Evolutionary conservation across 345 rosid genomes (phyloP).

Genomic region (Acer saccharum): DNA sequence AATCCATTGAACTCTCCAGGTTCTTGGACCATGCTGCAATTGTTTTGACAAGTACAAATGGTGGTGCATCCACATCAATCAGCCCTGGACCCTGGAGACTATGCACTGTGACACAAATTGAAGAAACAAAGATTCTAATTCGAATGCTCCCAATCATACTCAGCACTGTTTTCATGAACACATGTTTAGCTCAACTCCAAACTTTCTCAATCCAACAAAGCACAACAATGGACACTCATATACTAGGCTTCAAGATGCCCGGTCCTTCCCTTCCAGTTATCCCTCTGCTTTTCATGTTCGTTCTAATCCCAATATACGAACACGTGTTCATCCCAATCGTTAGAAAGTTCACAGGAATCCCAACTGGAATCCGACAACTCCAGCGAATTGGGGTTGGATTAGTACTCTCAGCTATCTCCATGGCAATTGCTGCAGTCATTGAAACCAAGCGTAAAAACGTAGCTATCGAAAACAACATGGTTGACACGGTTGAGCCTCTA

Average conservation of each 20-base stretch:
- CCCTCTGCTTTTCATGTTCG: constrained; percentile 53
- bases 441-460: constrained; percentile 51
- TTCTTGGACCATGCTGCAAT: constrained; percentile 61
- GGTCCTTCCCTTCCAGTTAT: constrained; percentile 58
- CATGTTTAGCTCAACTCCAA: constrained; percentile 70
- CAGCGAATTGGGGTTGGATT: constrained; percentile 59
- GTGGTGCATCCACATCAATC: constrained; percentile 22
- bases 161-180: constrained; percentile 69
- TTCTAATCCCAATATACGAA: constrained; percentile 54
- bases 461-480: constrained; percentile 49
- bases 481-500: constrained; percentile 47
- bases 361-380: constrained; percentile 55
- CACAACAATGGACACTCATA: constrained; percentile 53
- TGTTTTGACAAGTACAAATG: not conserved
- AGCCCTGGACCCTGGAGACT: constrained; percentile 46
- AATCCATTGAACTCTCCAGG: constrained; percentile 14
- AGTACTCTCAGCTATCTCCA: constrained; percentile 53
- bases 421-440: constrained; percentile 58
- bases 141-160: constrained; percentile 59
- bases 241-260: constrained; percentile 49
- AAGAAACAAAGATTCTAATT: constrained; percentile 60
- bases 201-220: constrained; percentile 64
- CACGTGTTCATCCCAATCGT: constrained; percentile 53
- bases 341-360: constrained; percentile 51
- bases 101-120: constrained; percentile 64